These are phyloP conservation scores for Phialophora macrospora DNA, from an alignment of 2,329 filamentous ascomycete species.

Conservation along the genomic window DNA sequence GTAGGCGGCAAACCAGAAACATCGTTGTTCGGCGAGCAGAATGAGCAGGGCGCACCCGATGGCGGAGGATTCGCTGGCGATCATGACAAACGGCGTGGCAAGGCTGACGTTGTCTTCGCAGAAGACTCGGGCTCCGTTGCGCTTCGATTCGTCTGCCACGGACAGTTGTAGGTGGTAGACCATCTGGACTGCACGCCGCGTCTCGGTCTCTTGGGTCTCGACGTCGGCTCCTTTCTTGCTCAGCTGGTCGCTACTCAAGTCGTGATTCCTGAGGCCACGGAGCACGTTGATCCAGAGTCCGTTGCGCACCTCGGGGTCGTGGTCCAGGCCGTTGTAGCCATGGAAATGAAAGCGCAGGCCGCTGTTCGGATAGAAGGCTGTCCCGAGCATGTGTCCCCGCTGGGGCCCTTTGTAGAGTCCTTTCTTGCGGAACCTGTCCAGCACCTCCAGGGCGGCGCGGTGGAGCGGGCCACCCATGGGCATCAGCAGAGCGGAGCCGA, in stretches of 20 bases:
- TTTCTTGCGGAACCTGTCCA: conserved; percentile 7
- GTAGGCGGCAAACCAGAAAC: conserved; percentile 6
- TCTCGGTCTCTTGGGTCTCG: conserved; percentile 9
- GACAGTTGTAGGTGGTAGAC: conserved; percentile 3
- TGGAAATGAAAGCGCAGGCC: conserved; percentile 1
- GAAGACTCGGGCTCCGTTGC: background rate
- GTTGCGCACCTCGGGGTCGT: conserved; percentile 2
- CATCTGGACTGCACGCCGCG: conserved; percentile 5
- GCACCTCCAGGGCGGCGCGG: conserved; percentile 4
- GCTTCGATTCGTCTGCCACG: background rate
- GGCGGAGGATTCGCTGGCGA: conserved; percentile 2
- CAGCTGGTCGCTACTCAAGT: background rate
- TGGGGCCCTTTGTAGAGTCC: background rate
- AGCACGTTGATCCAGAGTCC: conserved; percentile 4
- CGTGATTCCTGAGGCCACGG: background rate
- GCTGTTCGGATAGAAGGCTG: background rate
- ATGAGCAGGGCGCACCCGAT: conserved; percentile 4
- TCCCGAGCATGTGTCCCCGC: conserved; percentile 5
- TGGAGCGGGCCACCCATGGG: conserved; percentile 6
- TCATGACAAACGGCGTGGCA: conserved; percentile 3
- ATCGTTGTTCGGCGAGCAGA: conserved; percentile 1
- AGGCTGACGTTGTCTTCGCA: conserved; percentile 6
- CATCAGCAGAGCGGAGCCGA: conserved; percentile 6
- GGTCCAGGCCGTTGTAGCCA: conserved; percentile 2
- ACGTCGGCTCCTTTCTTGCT: background rate